A percentile compares a stretch with the other conserved stretches of the same genome.
Conservation (phyloP, 768 basidiomycete genomes). For the Collybiopsis confluens region DNA sequence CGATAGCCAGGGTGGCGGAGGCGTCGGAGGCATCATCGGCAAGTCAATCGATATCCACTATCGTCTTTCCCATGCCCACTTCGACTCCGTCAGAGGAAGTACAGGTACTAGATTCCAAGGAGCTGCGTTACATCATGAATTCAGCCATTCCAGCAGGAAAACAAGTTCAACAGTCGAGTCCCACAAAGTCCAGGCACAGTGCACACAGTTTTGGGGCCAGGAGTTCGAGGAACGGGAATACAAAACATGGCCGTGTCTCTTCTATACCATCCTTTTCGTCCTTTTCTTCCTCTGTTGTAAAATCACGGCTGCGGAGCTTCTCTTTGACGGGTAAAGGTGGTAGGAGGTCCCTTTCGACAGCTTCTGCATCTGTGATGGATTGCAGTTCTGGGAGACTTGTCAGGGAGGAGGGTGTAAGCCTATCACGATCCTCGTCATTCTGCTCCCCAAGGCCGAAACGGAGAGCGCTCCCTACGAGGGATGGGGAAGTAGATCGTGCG, state of each 20-base stretch:
- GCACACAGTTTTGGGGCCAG: not conserved
- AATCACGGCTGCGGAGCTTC: not conserved
- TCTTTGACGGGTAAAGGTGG: not conserved
- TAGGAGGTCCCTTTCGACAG: not conserved
- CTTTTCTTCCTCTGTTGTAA: not conserved
- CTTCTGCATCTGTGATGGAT: not conserved
- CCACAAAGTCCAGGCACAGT: not conserved
- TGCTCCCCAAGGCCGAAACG: slow-evolving; percentile 6
- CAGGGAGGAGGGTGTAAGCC: not conserved
- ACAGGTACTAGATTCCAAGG: not conserved
- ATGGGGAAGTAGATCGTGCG: not conserved
- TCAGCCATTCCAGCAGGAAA: not conserved
- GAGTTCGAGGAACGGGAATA: not conserved
- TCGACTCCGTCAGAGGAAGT: not conserved
- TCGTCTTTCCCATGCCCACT: not conserved
- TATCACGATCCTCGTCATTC: slow-evolving; percentile 5
- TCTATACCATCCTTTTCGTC: not conserved
- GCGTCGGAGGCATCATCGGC: not conserved
- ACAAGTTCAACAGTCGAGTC: not conserved
- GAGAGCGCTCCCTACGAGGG: not conserved
- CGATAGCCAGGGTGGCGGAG: not conserved
- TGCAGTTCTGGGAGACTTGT: not conserved
- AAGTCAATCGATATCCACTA: not conserved
- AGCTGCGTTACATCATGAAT: not conserved
- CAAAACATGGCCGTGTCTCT: not conserved